phyloP scores from a whole-genome alignment of 495 filamentous ascomycete species.

The Xylaria intraflava region DNA sequence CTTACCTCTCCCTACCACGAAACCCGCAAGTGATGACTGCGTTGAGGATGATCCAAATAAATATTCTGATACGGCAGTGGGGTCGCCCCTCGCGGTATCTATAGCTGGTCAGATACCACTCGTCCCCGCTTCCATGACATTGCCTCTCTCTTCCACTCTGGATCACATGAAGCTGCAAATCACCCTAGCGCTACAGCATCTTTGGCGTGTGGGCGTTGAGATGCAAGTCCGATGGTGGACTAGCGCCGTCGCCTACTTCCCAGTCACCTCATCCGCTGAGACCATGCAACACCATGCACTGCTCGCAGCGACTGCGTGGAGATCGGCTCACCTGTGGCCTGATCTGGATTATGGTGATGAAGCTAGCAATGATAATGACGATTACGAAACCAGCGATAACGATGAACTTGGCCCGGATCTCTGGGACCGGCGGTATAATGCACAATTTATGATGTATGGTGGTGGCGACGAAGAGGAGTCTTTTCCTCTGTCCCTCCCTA shows the following conservation, averaged over 20 bases:
- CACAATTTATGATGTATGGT: slow-evolving; percentile 27
- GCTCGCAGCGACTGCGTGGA: slow-evolving; percentile 30
- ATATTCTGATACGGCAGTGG: background rate
- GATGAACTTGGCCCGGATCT: slow-evolving; percentile 54
- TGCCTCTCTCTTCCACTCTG: slow-evolving; percentile 22
- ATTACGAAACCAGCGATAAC: slow-evolving; percentile 28
- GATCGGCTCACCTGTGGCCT: slow-evolving; percentile 25
- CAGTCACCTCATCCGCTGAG: slow-evolving; percentile 18
- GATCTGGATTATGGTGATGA: background rate
- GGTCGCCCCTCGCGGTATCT: slow-evolving; percentile 23
- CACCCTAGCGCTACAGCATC: slow-evolving; percentile 72
- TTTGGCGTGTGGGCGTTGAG: slow-evolving; percentile 73
- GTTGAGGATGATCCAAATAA: background rate
- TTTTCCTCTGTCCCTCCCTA: slow-evolving; percentile 23
- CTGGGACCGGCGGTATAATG: slow-evolving; percentile 64
- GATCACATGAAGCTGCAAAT: slow-evolving; percentile 25
- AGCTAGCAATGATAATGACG: slow-evolving; percentile 17
- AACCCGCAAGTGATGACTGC: background rate
- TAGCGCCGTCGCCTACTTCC: slow-evolving; percentile 66
- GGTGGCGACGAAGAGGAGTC: slow-evolving; percentile 5
- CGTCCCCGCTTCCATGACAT: slow-evolving; percentile 71
- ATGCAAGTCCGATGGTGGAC: slow-evolving; percentile 69
- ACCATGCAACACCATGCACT: slow-evolving; percentile 14
- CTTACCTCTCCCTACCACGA: slow-evolving; percentile 5
- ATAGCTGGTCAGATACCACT: slow-evolving; percentile 92